These are phyloP conservation scores for Erysimum cheiri DNA, from an alignment of 441 rosid genomes.

Conservation along the genomic window DNA sequence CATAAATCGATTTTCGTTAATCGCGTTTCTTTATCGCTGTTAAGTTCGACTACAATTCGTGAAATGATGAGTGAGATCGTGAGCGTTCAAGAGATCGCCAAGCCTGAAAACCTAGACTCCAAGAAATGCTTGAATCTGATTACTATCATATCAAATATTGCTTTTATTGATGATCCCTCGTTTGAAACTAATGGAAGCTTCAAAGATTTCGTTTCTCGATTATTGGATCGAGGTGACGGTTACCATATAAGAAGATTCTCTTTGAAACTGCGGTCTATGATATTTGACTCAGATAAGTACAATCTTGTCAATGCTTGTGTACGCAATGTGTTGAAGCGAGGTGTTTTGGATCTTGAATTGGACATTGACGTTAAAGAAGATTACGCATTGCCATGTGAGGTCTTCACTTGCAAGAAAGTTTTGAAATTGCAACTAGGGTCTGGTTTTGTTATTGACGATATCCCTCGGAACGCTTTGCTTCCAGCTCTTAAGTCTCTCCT, in stretches of 20 bases:
- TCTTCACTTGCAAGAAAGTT: slow-evolving; percentile 18
- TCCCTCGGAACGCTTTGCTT: neutral
- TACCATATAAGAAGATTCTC: slow-evolving; percentile 8
- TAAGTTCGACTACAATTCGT: neutral
- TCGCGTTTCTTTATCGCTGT: neutral
- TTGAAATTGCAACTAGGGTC: neutral
- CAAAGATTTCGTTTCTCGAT: neutral
- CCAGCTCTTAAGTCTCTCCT: neutral
- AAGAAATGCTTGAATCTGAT: neutral
- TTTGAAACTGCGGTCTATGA: neutral
- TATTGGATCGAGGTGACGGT: slow-evolving; percentile 7
- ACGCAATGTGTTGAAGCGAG: slow-evolving; percentile 5
- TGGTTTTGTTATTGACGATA: neutral
- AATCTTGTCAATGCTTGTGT: slow-evolving; percentile 1
- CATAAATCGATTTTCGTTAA: neutral
- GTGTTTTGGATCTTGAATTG: slow-evolving; percentile 6
- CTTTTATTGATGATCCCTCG: neutral
- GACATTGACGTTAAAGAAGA: neutral
- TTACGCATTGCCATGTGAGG: neutral
- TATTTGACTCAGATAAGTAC: neutral
- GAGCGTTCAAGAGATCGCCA: neutral
- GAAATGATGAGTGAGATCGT: slow-evolving; percentile 1
- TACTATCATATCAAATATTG: neutral
- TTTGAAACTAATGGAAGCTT: neutral
- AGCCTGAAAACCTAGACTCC: neutral